These are phyloP conservation scores for Erysimum cheiranthoides DNA, from an alignment of 345 rosid species.

Conservation along the genomic window DNA sequence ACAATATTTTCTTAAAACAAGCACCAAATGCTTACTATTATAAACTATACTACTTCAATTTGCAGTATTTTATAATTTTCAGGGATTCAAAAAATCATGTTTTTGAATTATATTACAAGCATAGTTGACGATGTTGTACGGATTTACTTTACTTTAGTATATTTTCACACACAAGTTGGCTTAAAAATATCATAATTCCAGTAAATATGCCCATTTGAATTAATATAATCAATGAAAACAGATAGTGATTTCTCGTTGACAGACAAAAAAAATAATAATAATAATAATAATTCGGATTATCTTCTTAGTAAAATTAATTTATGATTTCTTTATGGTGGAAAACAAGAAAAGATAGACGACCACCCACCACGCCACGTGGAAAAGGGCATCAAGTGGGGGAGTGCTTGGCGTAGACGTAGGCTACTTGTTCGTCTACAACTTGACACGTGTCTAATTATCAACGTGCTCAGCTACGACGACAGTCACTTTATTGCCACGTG, in stretches of 20 bases:
- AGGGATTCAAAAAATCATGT: constrained; percentile 13
- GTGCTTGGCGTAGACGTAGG: constrained; percentile 44
- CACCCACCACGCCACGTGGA: constrained; percentile 48
- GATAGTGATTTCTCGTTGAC: constrained; percentile 36
- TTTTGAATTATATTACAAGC: constrained; percentile 34
- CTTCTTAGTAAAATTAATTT: neutral
- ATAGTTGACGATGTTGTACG: constrained; percentile 42
- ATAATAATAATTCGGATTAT: neutral
- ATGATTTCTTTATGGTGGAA: neutral
- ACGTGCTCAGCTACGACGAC: constrained; percentile 44
- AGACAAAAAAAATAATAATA: neutral
- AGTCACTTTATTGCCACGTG: constrained; percentile 46
- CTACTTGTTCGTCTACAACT: constrained; percentile 28
- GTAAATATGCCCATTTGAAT: constrained; percentile 33
- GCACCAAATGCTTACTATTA: constrained; percentile 32
- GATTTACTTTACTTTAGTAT: constrained; percentile 8
- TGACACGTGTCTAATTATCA: constrained; percentile 46
- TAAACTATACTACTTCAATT: constrained; percentile 37
- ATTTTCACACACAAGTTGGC: constrained; percentile 35
- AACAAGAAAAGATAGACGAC: constrained; percentile 34
- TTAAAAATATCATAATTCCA: constrained; percentile 7
- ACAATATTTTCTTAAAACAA: constrained; percentile 28
- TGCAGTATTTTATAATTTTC: constrained; percentile 37
- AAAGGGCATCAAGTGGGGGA: constrained; percentile 43
- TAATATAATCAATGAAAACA: neutral